Percentiles rank a stretch among this genome's conserved stretches.
phyloP scores from a whole-genome alignment of 768 basidiomycete genomes.

The Neoboletus magnificus region DNA sequence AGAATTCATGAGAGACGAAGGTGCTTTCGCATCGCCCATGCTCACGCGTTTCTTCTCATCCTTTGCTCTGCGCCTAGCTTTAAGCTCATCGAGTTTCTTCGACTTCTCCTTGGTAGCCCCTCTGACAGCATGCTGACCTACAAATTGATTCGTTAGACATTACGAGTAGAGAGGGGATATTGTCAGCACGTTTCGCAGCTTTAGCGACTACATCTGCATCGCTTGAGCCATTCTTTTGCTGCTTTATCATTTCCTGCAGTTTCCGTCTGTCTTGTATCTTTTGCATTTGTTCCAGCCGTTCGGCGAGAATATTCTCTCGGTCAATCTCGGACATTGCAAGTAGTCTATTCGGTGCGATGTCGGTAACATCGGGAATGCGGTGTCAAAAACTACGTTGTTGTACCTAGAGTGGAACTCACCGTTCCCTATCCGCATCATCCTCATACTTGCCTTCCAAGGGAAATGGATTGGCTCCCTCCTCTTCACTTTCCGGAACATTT shows the following conservation, averaged over 20 bases:
- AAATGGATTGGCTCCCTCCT: slow-evolving; percentile 59
- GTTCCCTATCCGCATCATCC: slow-evolving; percentile 77
- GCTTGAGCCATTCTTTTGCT: slow-evolving; percentile 49
- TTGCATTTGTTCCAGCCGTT: slow-evolving; percentile 79
- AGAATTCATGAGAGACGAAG: slow-evolving; percentile 10
- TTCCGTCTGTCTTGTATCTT: slow-evolving; percentile 66
- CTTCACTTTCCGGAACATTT: slow-evolving; percentile 60
- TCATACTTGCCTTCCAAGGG: slow-evolving; percentile 90
- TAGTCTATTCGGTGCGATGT: slow-evolving; percentile 47
- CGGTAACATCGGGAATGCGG: slow-evolving; percentile 3
- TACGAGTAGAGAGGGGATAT: background rate
- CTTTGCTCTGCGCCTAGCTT: slow-evolving; percentile 83
- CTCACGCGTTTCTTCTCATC: slow-evolving; percentile 82
- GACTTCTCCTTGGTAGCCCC: slow-evolving; percentile 80
- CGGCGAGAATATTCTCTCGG: slow-evolving; percentile 81
- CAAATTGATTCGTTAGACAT: slow-evolving; percentile 6
- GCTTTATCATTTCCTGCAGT: slow-evolving; percentile 70
- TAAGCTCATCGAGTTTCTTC: slow-evolving; percentile 78
- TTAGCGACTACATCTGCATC: slow-evolving; percentile 62
- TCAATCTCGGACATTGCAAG: slow-evolving; percentile 81
- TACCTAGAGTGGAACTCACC: slow-evolving; percentile 51
- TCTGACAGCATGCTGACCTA: slow-evolving; percentile 71
- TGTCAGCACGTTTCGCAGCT: slow-evolving; percentile 69
- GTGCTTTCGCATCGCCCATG: background rate
- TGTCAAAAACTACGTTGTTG: slow-evolving; percentile 28